Conservation (phyloP, 2,329 filamentous ascomycete species). For the Talaromyces sp. region DNA sequence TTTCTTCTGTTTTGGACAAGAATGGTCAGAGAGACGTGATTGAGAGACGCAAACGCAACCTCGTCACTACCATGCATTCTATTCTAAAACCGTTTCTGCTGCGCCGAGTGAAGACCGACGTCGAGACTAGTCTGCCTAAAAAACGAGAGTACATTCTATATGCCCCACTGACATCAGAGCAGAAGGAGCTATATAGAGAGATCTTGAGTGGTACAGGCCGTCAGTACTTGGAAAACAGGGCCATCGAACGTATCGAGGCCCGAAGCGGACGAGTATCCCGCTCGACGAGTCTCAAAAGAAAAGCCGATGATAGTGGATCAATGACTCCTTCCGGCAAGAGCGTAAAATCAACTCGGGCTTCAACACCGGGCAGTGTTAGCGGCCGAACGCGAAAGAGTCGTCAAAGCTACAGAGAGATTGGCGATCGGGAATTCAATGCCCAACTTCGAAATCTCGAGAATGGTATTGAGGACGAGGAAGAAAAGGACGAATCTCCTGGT, state of each 20-base stretch:
- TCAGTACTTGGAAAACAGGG: conserved; percentile 50
- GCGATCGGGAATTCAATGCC: conserved; percentile 79
- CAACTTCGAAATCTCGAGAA: conserved; percentile 51
- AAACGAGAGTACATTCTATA: conserved; percentile 96
- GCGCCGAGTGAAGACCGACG: conserved; percentile 85
- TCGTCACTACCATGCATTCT: conserved; percentile 85
- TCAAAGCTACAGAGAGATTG: conserved; percentile 65
- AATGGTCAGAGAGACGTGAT: conserved; percentile 73
- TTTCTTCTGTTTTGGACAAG: conserved; percentile 84
- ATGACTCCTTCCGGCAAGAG: conserved; percentile 63
- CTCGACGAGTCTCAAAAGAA: conserved; percentile 57
- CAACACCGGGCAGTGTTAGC: conserved; percentile 61
- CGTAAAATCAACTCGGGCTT: conserved; percentile 68
- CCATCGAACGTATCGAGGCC: conserved; percentile 47
- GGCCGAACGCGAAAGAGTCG: conserved; percentile 52
- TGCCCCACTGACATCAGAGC: conserved; percentile 84
- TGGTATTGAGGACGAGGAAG: conserved; percentile 58
- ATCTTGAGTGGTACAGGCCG: conserved; percentile 74
- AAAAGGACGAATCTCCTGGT: conserved; percentile 39
- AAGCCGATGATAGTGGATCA: conserved; percentile 42
- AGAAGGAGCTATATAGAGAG: conserved; percentile 84
- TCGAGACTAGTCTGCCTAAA: conserved; percentile 85
- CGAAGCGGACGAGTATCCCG: conserved; percentile 30
- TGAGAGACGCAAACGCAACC: conserved; percentile 70
- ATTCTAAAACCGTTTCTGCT: conserved; percentile 89